Percentiles rank a stretch among this genome's conserved stretches.
Conservation (phyloP, 2,329 filamentous ascomycete species). For the Waltergamsia citrina region DNA sequence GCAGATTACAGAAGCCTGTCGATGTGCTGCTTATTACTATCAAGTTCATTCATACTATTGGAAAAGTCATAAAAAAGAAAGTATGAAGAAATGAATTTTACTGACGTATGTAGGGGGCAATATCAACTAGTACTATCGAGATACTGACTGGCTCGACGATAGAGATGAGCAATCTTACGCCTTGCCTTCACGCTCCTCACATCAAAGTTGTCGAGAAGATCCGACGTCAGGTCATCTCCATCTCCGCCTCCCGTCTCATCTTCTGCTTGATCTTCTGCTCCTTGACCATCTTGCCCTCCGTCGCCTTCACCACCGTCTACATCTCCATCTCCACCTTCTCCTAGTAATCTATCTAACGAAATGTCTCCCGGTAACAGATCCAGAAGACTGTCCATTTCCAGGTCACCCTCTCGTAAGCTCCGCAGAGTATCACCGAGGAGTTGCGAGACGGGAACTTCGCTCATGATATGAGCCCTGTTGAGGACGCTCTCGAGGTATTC, state of each 20-base stretch:
- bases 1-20: no score
- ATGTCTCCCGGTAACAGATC: no score
- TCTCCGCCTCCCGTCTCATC: background rate
- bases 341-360: no score
- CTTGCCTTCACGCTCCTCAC: background rate
- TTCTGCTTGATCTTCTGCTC: background rate
- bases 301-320: background rate
- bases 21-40: no score
- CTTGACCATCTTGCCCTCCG: background rate
- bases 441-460: slow-evolving; percentile 25
- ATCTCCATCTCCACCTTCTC: background rate
- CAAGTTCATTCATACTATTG: no score
- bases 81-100: no score
- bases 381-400: slow-evolving; percentile 5
- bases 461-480: slow-evolving; percentile 23
- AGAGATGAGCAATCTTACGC: no score
- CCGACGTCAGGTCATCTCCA: background rate
- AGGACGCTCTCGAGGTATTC: slow-evolving; percentile 31
- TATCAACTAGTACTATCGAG: no score
- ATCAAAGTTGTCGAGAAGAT: background rate
- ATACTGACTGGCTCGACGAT: no score
- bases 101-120: no score
- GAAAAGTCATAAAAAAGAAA: no score
- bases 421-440: slow-evolving; percentile 24
- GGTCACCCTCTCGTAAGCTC: background rate